These are phyloP conservation scores for Eucalyptus urophylla DNA, from an alignment of 345 rosid genomes.

Conservation along the genomic window DNA sequence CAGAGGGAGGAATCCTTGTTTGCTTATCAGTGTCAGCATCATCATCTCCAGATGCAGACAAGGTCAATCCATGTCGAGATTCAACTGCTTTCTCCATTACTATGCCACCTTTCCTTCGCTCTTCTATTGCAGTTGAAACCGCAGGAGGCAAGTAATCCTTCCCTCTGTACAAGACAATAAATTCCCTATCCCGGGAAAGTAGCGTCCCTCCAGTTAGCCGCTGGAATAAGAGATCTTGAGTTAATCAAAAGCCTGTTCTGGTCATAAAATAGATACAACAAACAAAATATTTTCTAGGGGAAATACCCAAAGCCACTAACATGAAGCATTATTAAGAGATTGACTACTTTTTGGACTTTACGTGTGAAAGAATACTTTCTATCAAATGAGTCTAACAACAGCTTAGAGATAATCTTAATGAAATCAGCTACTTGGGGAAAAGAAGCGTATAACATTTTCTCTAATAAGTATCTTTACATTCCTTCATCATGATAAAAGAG, in stretches of 20 bases:
- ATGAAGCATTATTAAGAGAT: neutral
- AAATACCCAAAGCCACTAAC: neutral
- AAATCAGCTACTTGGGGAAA: neutral
- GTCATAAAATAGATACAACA: neutral
- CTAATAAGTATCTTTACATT: neutral
- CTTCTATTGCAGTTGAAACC: conserved; percentile 77
- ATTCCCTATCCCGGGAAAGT: conserved; percentile 75
- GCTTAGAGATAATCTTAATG: neutral
- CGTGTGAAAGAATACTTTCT: neutral
- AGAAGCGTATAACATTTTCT: neutral
- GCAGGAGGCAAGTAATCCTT: conserved; percentile 89
- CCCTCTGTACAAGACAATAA: conserved; percentile 80
- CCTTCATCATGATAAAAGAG: neutral
- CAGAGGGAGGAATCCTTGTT: conserved; percentile 1
- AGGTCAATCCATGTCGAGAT: neutral
- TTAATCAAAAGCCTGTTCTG: neutral
- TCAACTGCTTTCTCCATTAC: conserved; percentile 12
- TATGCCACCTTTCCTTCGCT: conserved; percentile 44
- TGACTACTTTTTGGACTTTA: neutral
- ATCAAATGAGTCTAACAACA: neutral
- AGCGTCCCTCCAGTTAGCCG: conserved; percentile 83
- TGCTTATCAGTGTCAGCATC: conserved; percentile 1
- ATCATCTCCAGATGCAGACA: conserved; percentile 2
- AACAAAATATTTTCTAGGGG: neutral
- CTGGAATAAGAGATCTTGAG: conserved; percentile 35